A percentile compares a stretch with the other conserved stretches of the same genome.
These are phyloP conservation scores for Ziziphus jujuba DNA, from an alignment of 306 rosid species.

Conservation along the genomic window DNA sequence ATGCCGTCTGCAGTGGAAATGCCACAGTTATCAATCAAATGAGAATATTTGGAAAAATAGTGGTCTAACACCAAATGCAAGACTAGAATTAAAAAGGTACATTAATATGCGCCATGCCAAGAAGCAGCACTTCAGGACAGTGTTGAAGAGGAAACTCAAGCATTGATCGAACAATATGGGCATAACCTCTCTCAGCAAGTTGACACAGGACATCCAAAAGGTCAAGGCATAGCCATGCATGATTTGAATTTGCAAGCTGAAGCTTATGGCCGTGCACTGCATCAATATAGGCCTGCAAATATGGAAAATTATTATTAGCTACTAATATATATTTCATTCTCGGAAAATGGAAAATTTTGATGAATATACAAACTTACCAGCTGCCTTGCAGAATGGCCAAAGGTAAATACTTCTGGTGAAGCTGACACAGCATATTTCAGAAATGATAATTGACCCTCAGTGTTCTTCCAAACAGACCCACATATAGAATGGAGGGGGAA, in stretches of 20 bases:
- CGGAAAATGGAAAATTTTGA: constrained; percentile 13
- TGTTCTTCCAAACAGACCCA: constrained; percentile 95
- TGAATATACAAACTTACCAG: constrained; percentile 55
- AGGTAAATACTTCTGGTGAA: constrained; percentile 79
- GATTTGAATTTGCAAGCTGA: constrained; percentile 79
- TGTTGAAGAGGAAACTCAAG: constrained; percentile 82
- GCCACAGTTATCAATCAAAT: constrained; percentile 23
- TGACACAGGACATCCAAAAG: constrained; percentile 77
- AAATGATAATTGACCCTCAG: constrained; percentile 95
- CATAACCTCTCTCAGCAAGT: constrained; percentile 95
- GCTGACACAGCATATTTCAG: constrained; percentile 82
- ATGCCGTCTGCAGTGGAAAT: constrained; percentile 70
- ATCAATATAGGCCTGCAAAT: constrained; percentile 68
- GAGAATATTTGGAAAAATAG: background rate
- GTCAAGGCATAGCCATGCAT: constrained; percentile 91
- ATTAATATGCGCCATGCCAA: constrained; percentile 78
- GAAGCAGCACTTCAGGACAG: constrained; percentile 92
- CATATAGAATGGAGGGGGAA: constrained; percentile 93
- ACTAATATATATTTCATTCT: background rate
- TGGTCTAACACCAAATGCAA: background rate
- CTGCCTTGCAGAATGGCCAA: constrained; percentile 74
- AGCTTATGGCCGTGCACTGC: constrained; percentile 70
- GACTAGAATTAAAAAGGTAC: constrained; percentile 40
- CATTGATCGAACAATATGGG: constrained; percentile 70
- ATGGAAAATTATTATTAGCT: constrained; percentile 10